Evolutionary conservation across 768 basidiomycete genomes (phyloP).

Genomic region (Collybiopsis confluens): DNA sequence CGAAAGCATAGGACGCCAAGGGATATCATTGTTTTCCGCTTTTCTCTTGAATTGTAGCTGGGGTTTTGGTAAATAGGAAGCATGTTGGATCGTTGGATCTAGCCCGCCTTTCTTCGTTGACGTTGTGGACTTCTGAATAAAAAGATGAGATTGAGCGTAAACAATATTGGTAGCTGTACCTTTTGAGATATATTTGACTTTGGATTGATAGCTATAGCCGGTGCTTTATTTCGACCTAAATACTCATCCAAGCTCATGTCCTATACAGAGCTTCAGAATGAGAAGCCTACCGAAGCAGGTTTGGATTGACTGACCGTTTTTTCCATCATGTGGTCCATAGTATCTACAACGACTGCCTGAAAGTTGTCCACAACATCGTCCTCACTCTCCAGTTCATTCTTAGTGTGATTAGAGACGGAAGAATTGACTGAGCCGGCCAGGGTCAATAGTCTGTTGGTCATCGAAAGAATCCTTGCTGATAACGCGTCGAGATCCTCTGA

Average conservation of each 20-base stretch:
- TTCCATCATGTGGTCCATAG: conserved; percentile 83
- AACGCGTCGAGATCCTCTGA: conserved; percentile 68
- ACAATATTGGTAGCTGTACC: no score
- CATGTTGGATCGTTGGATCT: conserved; percentile 68
- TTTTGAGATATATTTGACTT: conserved; percentile 24
- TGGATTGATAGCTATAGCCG: conserved; percentile 54
- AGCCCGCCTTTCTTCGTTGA: conserved; percentile 34
- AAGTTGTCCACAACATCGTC: conserved; percentile 88
- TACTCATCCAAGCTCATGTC: conserved; percentile 82
- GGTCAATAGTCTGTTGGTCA: conserved; percentile 62
- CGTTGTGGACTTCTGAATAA: conserved; percentile 27
- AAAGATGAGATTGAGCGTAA: conserved; percentile 10
- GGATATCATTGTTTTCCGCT: conserved; percentile 52
- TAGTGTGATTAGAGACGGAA: conserved; percentile 48
- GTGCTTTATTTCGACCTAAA: conserved; percentile 63
- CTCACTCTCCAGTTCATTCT: conserved; percentile 52
- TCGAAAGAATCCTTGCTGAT: conserved; percentile 57
- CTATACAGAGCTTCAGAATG: conserved; percentile 29
- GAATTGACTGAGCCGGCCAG: conserved; percentile 43
- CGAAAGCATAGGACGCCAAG: conserved; percentile 66
- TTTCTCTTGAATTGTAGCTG: conserved; percentile 67
- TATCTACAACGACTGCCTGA: conserved; percentile 71
- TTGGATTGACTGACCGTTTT: conserved; percentile 53
- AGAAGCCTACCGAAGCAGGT: background rate
- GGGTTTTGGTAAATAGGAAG: conserved; percentile 73